phyloP scores from a whole-genome alignment of 306 rosid genomes.

The Betula pendula region DNA sequence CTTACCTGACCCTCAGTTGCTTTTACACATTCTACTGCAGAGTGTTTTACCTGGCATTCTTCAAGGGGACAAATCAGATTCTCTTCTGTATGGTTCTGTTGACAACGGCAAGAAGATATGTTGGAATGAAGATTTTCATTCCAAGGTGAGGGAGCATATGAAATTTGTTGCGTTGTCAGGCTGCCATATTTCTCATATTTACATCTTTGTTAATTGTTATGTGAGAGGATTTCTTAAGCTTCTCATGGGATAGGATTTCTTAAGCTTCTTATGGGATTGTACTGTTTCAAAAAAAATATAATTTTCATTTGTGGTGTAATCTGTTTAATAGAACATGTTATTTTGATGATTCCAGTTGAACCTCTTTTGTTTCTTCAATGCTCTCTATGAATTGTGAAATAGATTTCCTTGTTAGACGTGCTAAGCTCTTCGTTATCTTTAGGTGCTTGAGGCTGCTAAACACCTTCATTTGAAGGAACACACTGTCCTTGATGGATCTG shows the following conservation, averaged over 20 bases:
- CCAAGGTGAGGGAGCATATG: conserved; percentile 61
- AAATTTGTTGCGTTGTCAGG: conserved; percentile 17
- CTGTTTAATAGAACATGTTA: conserved; percentile 3
- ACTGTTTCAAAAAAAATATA: not conserved
- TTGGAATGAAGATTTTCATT: conserved; percentile 97
- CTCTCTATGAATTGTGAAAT: conserved; percentile 15
- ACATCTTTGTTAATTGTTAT: conserved; percentile 8
- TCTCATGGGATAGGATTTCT: conserved; percentile 5
- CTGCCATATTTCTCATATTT: conserved; percentile 20
- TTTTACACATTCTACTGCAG: conserved; percentile 45
- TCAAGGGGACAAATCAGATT: conserved; percentile 97
- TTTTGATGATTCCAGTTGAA: conserved; percentile 2
- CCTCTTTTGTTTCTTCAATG: not conserved
- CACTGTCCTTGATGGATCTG: conserved; percentile 84
- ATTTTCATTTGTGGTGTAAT: conserved; percentile 5
- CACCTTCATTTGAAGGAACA: conserved; percentile 94
- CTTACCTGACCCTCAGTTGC: not conserved
- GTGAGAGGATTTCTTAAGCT: conserved; percentile 1
- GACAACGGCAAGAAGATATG: conserved; percentile 97
- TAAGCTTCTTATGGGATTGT: not conserved
- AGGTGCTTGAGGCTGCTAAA: conserved; percentile 95
- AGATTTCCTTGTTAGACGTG: conserved; percentile 16
- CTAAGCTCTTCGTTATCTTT: conserved; percentile 28
- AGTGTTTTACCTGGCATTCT: conserved; percentile 99
- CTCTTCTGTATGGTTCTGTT: conserved; percentile 96